Evolutionary conservation across 352 stramenopile species (phyloP), one percentile per base, ranked within the genome.

Genomic region (Elongisporangium anandrum): DNA sequence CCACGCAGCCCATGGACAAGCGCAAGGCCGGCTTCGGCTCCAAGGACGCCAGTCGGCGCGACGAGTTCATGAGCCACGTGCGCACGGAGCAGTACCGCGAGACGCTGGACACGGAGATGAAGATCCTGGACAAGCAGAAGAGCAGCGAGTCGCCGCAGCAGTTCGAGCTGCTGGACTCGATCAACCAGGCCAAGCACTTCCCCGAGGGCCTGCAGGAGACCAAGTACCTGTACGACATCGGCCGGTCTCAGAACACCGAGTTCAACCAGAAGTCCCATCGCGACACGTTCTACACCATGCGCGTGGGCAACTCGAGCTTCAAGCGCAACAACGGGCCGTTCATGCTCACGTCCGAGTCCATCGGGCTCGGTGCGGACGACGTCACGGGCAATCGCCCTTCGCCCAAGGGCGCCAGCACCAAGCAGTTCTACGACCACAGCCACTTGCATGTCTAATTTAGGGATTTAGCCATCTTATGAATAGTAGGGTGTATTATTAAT

Each of bases 41-140:
- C 50, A 92, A 95, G 64, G 89, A 97, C 63, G 89, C 89, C 20
- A 92, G 73, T 56, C 93, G 94, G 29, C 77, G 84, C 55, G 91
- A 96, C 55, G 89, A 97, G 49, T 97, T 97, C 59, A 96, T 95
- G 70, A 94, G 81, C 64, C 85, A 90, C 47, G 79, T 96, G 56
- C 80, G 87, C 60, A 96, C 91, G 10, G 86, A 97, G 68, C 85
- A 96, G 59, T 97, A 96, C 67, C 81, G 89, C 24, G 84, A 94
- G 67, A 84, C 85, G 9, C 66, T 97, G 48, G 73, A 84, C 63
- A 87, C 82, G 45, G 88, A 97, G 70, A 88, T 94, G 71, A 81
- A 87, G 55, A 85, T 88, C 51, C 63, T 87, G 47, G 79, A 91
- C 52, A 90, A 84, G 60, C 88, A 87, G 53, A 90, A 85, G 60